Base-by-base conservation (phyloP, 805 yeast species). In the Candida maltosa region DNA sequence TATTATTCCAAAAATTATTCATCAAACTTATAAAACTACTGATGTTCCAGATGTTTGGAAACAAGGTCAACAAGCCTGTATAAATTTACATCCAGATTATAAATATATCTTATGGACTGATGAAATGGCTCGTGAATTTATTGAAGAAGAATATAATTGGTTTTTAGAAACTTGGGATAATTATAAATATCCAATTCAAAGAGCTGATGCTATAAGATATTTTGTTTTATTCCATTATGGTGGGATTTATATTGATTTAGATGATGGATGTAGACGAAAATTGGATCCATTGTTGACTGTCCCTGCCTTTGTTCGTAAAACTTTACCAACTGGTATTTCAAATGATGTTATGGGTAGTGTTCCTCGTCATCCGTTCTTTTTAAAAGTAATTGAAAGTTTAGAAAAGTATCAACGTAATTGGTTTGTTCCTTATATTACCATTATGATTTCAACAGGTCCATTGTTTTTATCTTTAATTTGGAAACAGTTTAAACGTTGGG, bases 391-490 rank as follows among this genome's bases (percentile, higher is more conserved):
- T 41, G 83, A 81, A 42, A 74, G 74, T 31, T 67, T 89, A 41
- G 60, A 78, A 42, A 68, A 60, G 34, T 78, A 87, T 51, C 70
- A 74, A 46, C 55, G 63, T 30, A 83, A 85, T 58, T 87, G 94
- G 84, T 60, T 83, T 24, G 78, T 87, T 12, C 95, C 96, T 10
- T 89, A 89, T 62, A 66, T 88, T 42, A 87, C 96, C 22, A 87
- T 89, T 56, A 87, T 89, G 96, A 83, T 78, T 52, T 80, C 94
- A 9, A 89, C 97, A 0, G 97, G 97, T 9, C 96, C 97, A 0
- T 63, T 89, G 37, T 88, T 86, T 52, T 68, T 89, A 29, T 82
- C 93, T 15, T 88, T 86, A 23, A 73, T 89, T 48, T 84, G 95
- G 88, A 85, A 86, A 60, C 86, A 80, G 50, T 88, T 84, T 60